Percentiles rank a stretch among this genome's conserved stretches.
Conservation (phyloP, 305 asterid genomes). For the Solanum aculeatissimum region DNA sequence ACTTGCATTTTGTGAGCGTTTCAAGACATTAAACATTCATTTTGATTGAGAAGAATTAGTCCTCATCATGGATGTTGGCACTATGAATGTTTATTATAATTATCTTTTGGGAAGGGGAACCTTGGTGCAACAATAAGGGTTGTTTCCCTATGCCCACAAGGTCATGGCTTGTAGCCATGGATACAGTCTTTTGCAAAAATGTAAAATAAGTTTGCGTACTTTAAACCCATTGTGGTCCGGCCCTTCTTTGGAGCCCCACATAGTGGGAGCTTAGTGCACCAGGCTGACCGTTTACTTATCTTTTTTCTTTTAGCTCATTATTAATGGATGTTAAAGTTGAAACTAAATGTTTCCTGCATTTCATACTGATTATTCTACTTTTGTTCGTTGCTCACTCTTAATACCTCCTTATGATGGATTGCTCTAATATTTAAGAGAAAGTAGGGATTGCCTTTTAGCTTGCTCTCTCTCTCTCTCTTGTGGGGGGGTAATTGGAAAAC, state of each 20-base stretch:
- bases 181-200: background rate
- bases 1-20: background rate
- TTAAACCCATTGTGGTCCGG: background rate
- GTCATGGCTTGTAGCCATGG: background rate
- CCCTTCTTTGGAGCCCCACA: background rate
- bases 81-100: background rate
- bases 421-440: background rate
- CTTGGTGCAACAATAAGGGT: background rate
- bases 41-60: background rate
- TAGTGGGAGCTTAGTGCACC: background rate
- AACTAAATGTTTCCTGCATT: background rate
- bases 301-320: background rate
- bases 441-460: background rate
- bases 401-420: background rate
- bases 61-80: background rate
- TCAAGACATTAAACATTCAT: background rate
- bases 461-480: background rate
- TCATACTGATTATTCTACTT: background rate
- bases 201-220: background rate
- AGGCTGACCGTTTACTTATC: background rate
- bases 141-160: background rate
- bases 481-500: background rate
- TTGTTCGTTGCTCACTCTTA: background rate
- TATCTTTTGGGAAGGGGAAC: background rate
- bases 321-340: background rate